Percentiles rank a stretch among this genome's conserved stretches.
Evolutionary conservation across 148 eudicot species (phyloP).

Genomic region (Linanthus parryae): DNA sequence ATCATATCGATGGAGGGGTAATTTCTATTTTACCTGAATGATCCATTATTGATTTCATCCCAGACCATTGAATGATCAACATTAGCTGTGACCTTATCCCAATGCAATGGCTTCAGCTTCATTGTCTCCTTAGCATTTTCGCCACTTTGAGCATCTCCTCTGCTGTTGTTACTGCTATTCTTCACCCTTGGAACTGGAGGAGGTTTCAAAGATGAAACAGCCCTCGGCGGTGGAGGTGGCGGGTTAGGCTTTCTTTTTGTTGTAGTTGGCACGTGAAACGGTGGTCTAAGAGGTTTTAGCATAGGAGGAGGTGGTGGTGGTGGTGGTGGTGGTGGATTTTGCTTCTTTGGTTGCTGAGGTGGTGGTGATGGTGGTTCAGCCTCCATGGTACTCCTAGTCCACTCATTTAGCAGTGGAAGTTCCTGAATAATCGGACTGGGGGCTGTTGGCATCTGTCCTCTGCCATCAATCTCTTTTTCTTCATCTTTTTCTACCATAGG

Average conservation of each 20-base stretch:
- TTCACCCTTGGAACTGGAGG: conserved; percentile 20
- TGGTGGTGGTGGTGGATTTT: conserved; percentile 18
- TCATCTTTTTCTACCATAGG: conserved; percentile 23
- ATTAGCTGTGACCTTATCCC: conserved; percentile 41
- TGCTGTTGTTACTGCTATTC: conserved; percentile 2
- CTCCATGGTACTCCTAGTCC: background rate
- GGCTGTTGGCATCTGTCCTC: conserved; percentile 10
- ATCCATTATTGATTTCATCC: conserved; percentile 39
- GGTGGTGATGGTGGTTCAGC: conserved; percentile 20
- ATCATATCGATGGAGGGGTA: background rate
- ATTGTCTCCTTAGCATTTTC: conserved; percentile 6
- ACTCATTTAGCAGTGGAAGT: conserved; percentile 16
- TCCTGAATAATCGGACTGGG: conserved; percentile 20
- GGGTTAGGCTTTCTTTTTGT: conserved; percentile 13
- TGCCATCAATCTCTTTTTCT: conserved; percentile 19
- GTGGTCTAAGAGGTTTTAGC: too few species aligned
- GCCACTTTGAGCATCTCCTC: conserved; percentile 17
- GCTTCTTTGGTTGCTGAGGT: conserved; percentile 11
- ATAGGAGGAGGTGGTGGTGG: conserved; percentile 7
- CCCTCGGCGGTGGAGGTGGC: conserved; percentile 19
- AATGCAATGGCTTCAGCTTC: conserved; percentile 41
- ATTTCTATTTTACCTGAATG: conserved; percentile 21
- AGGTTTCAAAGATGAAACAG: conserved; percentile 16
- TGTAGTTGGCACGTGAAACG: conserved; percentile 7
- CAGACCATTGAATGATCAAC: conserved; percentile 44